Percentiles rank a stretch among this genome's conserved stretches.
These are phyloP conservation scores for Medicago lupulina DNA, from an alignment of 306 rosid genomes.

Conservation along the genomic window DNA sequence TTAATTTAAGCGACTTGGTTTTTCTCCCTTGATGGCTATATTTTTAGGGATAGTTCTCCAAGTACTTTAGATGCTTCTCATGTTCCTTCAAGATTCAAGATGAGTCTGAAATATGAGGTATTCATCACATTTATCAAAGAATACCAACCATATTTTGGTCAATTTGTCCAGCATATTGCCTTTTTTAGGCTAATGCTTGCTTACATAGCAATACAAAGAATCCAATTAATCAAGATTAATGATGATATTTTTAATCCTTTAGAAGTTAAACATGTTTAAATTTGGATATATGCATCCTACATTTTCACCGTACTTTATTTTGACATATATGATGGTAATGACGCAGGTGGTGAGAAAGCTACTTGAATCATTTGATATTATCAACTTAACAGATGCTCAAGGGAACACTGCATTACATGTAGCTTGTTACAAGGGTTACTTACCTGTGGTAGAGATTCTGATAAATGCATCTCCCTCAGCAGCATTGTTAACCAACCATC, in stretches of 20 bases:
- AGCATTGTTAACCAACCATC: constrained; percentile 56
- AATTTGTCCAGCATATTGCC: not conserved
- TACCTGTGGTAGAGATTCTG: constrained; percentile 67
- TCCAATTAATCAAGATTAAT: not conserved
- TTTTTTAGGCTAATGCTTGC: not conserved
- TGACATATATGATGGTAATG: constrained; percentile 16
- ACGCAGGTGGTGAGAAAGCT: constrained; percentile 82
- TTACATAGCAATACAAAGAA: not conserved
- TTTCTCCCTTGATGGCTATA: not conserved
- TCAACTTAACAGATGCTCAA: constrained; percentile 65
- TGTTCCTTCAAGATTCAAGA: no score
- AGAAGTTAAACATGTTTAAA: constrained; percentile 23
- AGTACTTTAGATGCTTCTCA: no score
- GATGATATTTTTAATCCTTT: not conserved
- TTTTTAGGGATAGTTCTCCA: not conserved
- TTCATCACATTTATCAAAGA: not conserved
- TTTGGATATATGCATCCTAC: constrained; percentile 10
- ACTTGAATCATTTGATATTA: constrained; percentile 57
- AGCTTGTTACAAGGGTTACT: constrained; percentile 77
- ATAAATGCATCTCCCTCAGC: constrained; percentile 59
- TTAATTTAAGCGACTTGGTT: not conserved
- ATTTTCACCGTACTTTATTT: constrained; percentile 21
- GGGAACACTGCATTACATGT: constrained; percentile 86
- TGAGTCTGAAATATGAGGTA: constrained; percentile 12
- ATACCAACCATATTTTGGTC: constrained; percentile 5